Evolutionary conservation across 768 basidiomycete species (phyloP), one percentile per base, ranked within the genome.

Genomic region (Suillus subluteus): DNA sequence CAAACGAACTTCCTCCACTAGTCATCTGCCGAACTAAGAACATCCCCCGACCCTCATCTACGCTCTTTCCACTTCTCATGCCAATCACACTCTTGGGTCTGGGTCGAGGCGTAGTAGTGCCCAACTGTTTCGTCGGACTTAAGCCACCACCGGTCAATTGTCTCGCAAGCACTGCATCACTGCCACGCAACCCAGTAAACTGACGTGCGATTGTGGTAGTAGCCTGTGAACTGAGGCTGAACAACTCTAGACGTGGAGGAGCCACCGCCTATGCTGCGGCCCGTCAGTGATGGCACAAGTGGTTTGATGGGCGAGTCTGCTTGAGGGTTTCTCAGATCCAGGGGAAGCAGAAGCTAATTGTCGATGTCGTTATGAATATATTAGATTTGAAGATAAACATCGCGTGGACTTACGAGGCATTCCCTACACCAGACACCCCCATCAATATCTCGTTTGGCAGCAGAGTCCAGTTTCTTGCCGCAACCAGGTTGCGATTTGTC

Each of bases 341-440:
- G 61, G 37, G 86, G 86, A 58, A 91, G 81, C 18, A 91, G 77
- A 35, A 91, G 79, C 90, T 92, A 63, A 7, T 30, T 56, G 63
- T 70, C 21, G 56, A 66, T 35, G 56, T 67, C 62, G 61, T 41
- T 58, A 54, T 70, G 46, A 71, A 67, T 62, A 48, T 65, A 43
- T 37, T 41, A 40, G 6, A 35, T 35, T 65, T 8, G 23, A 58
- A 58, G 18, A 52, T 43, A 50, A 62, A 46, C 12, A 41, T 32
- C 13, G 21, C 40, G 54, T 55, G 48, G 41, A 79, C 87, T 79
- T 69, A 94, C 93, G 73, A 88, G 80, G 75, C 94, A 95, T 77
- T 94, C 92, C 71, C 92, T 84, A 76, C 94, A 95, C 91, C 92
- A 95, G 37, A 94, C 86, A 15, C 86, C 84, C 0, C 90, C 90